Evolutionary conservation across 306 rosid genomes (phyloP).

Genomic region (Casuarina equisetifolia): DNA sequence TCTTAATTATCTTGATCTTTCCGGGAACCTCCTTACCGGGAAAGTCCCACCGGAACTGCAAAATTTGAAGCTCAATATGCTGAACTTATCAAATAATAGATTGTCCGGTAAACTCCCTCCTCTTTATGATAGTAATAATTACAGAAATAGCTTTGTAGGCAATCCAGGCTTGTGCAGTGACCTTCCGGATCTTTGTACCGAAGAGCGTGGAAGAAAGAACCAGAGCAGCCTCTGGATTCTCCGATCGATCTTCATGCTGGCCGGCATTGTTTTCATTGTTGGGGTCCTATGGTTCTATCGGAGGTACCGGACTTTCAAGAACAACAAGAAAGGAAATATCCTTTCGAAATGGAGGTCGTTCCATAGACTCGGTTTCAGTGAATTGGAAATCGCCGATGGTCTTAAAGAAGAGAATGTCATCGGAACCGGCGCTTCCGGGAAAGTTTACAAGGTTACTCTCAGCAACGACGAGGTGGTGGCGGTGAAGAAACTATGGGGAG

Average conservation of each 20-base stretch:
- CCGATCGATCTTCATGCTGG: conserved; percentile 48
- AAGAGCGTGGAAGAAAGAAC: conserved; percentile 33
- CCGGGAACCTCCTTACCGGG: conserved; percentile 53
- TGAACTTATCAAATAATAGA: conserved; percentile 61
- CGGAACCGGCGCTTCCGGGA: conserved; percentile 79
- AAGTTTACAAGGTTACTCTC: conserved; percentile 69
- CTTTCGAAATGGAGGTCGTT: conserved; percentile 71
- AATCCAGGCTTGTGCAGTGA: conserved; percentile 62
- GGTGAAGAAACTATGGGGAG: conserved; percentile 69
- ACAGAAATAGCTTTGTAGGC: conserved; percentile 57
- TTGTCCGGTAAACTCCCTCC: conserved; percentile 66
- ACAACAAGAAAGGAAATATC: conserved; percentile 41
- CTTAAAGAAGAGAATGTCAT: conserved; percentile 66
- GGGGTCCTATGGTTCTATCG: conserved; percentile 63
- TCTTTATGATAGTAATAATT: conserved; percentile 51
- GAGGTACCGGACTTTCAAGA: conserved; percentile 51
- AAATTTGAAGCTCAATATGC: conserved; percentile 61
- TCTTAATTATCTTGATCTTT: conserved; percentile 83
- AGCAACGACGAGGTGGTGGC: conserved; percentile 68
- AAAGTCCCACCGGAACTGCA: conserved; percentile 58
- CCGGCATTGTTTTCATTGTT: conserved; percentile 54
- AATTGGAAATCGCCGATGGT: conserved; percentile 53
- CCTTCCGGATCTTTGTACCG: conserved; percentile 51
- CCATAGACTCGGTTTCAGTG: conserved; percentile 68
- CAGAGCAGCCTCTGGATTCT: conserved; percentile 45